Evolutionary conservation across 73 alveolate genomes (phyloP).

Genomic region (Tetrahymena borealis): DNA sequence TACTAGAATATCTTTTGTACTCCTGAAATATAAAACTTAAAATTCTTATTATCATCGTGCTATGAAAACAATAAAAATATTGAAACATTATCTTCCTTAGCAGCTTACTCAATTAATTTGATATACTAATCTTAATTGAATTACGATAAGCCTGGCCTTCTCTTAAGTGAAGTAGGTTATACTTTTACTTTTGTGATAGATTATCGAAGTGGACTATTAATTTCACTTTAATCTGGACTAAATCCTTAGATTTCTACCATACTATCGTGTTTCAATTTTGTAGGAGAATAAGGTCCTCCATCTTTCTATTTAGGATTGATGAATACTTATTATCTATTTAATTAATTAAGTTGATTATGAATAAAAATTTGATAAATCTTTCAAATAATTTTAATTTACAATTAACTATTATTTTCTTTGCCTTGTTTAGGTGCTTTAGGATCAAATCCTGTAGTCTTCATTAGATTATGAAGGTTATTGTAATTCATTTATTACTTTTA

Average conservation of each 20-base stretch:
- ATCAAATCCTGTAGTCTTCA: not conserved
- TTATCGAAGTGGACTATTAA: not conserved
- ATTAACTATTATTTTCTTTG: not conserved
- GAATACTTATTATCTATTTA: not conserved
- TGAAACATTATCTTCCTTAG: not conserved
- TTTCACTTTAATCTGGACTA: not conserved
- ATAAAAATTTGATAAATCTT: not conserved
- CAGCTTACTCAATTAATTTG: not conserved
- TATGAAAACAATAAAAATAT: not conserved
- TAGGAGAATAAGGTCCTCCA: not conserved
- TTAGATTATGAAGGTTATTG: not conserved
- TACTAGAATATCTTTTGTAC: not conserved
- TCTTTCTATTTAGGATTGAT: not conserved
- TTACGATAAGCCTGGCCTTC: not conserved
- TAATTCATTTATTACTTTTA: not conserved
- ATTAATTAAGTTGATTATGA: not conserved
- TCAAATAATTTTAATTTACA: not conserved
- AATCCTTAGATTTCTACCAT: not conserved
- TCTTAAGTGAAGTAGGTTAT: not conserved
- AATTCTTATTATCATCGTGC: not conserved
- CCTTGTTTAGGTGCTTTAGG: not conserved
- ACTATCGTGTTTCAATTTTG: not conserved
- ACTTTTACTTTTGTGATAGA: not conserved
- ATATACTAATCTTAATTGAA: not conserved
- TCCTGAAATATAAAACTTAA: not conserved